Base-by-base conservation (phyloP, 805 yeast genomes). In the Yamadazyma kitorensis region DNA sequence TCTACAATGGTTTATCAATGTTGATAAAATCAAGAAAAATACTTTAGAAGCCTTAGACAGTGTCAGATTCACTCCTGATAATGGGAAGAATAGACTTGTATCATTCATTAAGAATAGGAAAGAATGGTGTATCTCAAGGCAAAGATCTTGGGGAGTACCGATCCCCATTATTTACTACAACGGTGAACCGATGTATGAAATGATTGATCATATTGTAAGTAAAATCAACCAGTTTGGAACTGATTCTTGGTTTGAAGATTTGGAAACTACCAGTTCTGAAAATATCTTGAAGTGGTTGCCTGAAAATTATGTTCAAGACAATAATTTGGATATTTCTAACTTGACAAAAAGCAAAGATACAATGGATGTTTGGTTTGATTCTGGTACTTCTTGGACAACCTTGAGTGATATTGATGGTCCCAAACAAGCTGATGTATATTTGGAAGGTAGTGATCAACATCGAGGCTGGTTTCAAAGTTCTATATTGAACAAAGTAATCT, bases 391-490 rank as follows among this genome's bases (percentile, higher is more conserved):
- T 21, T 93, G 98, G 98, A 73, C 78, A 8, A 70, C 76, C 28
- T 63, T 83, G 14, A 57, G 60, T 21, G 51, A 68, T 7, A n/a
- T n/a, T n/a, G n/a, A n/a, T n/a, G n/a, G n/a, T n/a, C n/a, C n/a
- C n/a, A 55, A 57, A 1, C 45, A 70, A 9, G 82, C 94, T 0
- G 94, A 89, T 57, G 72, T 86, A n/a, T 91, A 87, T 52, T 58
- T 91, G 10, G 99, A 93, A 65, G 99, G 99, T 2, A 78, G 89
- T n/a, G 99, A 93, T 54, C 99, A 93, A 58, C 98, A 93, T 54
- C 75, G 99, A 40, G 99, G 99, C 1, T 93, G 99, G 99, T 93
- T 93, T 56, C 99, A 93, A 63, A 86, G 96, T 20, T 87, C 96
- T 1, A 61, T 93, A 17, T 64, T 93, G 38, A 88, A 94, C 16